These are phyloP conservation scores for Diutina neorugosa DNA, from an alignment of 1,139 yeast genomes.

Conservation along the genomic window DNA sequence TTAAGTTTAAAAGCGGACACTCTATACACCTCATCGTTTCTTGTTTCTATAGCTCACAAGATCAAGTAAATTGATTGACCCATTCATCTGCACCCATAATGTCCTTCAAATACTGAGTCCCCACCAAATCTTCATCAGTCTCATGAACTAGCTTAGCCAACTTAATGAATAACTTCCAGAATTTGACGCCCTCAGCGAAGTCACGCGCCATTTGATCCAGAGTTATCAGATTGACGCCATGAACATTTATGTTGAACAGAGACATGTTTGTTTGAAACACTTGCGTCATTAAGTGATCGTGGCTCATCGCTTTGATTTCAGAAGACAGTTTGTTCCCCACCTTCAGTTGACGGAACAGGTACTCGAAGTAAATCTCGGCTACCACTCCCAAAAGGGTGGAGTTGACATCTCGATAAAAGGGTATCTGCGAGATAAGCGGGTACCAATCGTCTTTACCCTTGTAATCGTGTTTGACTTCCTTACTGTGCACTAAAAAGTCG, in stretches of 20 bases:
- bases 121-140: conserved; percentile 22
- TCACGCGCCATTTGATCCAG: conserved; percentile 27
- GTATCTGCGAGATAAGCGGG: conserved; percentile 40
- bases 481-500: conserved; percentile 37
- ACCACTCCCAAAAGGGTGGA: conserved; percentile 34
- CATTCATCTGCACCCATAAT: conserved; percentile 30
- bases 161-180: conserved; percentile 29
- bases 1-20: no score
- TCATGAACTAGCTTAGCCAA: conserved; percentile 25
- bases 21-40: no score
- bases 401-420: conserved; percentile 42
- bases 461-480: conserved; percentile 25
- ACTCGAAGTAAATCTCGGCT: conserved; percentile 31
- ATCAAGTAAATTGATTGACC: conserved; percentile 19
- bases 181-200: conserved; percentile 24
- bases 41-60: neutral
- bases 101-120: conserved; percentile 18
- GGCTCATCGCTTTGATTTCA: conserved; percentile 17
- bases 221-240: conserved; percentile 30
- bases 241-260: conserved; percentile 30
- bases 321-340: conserved; percentile 8
- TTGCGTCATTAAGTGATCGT: conserved; percentile 24
- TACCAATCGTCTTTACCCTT: conserved; percentile 44
- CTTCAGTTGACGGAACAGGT: conserved; percentile 20
- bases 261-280: conserved; percentile 29